Percentiles rank a stretch among this genome's conserved stretches.
phyloP scores from a whole-genome alignment of 106 monocot species.

The Dactylorhiza incarnata region DNA sequence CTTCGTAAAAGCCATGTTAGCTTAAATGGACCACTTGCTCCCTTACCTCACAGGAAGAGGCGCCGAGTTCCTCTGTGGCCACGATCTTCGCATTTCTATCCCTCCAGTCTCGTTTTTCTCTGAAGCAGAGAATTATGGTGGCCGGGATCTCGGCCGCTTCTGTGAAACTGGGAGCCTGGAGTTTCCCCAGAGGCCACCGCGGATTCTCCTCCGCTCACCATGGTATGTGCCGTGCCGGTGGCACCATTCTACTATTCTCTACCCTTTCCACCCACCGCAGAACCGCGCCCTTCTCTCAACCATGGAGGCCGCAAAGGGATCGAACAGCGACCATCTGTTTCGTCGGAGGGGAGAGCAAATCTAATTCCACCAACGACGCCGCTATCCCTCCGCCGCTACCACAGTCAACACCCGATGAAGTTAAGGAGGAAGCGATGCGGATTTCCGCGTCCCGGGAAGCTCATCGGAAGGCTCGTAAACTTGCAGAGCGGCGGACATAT shows the following conservation, averaged over 20 bases:
- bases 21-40: no score
- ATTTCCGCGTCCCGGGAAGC: slow-evolving; percentile 18
- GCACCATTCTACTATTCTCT: neutral
- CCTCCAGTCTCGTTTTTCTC: no score
- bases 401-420: neutral
- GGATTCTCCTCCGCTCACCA: neutral
- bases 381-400: neutral
- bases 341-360: slow-evolving; percentile 2
- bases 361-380: neutral
- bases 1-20: no score
- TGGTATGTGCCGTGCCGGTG: neutral
- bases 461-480: slow-evolving; percentile 59
- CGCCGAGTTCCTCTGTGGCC: no score
- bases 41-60: no score
- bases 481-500: slow-evolving; percentile 64
- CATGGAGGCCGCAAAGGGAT: neutral
- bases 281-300: neutral
- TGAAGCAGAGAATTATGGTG: slow-evolving; percentile 3
- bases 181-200: neutral
- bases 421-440: slow-evolving; percentile 13
- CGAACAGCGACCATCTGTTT: slow-evolving; percentile 9
- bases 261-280: neutral
- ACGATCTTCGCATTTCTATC: no score
- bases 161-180: neutral
- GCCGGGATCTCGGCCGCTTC: slow-evolving; percentile 15